Evolutionary conservation across 2,329 filamentous ascomycete species (phyloP).

Genomic region (Alternaria triticimaculans): DNA sequence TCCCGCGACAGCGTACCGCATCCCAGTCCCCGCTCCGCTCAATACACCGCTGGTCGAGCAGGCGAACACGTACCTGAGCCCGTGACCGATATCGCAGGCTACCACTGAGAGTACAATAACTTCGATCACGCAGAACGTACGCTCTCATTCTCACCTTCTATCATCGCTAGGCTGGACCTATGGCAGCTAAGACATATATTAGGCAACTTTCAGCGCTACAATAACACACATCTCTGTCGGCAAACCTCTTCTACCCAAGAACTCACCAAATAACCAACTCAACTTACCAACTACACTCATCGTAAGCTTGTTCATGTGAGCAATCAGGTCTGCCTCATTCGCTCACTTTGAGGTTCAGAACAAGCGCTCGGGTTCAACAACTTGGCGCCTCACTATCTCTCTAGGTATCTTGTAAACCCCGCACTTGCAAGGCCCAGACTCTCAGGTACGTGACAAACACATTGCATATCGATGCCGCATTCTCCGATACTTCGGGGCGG

Average conservation of each 20-base stretch:
- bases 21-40: slow-evolving; percentile 3
- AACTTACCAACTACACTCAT: not conserved
- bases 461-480: not conserved
- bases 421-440: not conserved
- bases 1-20: not conserved
- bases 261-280: not conserved
- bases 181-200: slow-evolving; percentile 8
- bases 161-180: slow-evolving; percentile 1
- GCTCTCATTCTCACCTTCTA: slow-evolving; percentile 1
- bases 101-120: slow-evolving; percentile 11
- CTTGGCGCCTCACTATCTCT: not conserved
- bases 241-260: not conserved
- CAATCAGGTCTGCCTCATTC: not conserved
- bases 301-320: not conserved
- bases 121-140: not conserved
- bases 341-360: not conserved
- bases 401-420: not conserved
- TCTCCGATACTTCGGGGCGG: slow-evolving; percentile 11
- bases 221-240: not conserved
- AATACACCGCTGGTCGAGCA: slow-evolving; percentile 13
- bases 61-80: slow-evolving; percentile 4
- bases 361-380: not conserved
- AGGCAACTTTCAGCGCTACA: slow-evolving; percentile 7
- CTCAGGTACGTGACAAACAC: slow-evolving; percentile 19
- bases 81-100: slow-evolving; percentile 10